Evolutionary conservation across 2,329 filamentous ascomycete species (phyloP).

Genomic region (Trichoderma koningiopsis): DNA sequence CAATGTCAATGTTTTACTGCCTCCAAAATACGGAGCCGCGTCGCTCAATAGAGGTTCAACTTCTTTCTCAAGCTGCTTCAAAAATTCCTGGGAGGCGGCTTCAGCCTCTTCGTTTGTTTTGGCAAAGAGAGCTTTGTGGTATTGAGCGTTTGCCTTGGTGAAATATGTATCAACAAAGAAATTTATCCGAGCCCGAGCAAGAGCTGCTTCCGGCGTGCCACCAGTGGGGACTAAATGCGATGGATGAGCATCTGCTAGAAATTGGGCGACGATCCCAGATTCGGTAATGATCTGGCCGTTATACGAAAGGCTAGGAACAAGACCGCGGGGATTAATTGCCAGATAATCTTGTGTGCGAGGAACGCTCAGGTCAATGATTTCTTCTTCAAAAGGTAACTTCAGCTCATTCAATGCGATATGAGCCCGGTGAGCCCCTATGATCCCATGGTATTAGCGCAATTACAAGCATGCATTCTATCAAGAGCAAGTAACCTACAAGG

Average conservation of each 20-base stretch:
- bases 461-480: neutral
- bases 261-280: constrained; percentile 72
- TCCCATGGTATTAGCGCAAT: neutral
- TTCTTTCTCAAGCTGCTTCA: constrained; percentile 65
- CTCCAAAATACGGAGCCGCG: constrained; percentile 64
- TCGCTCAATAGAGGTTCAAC: constrained; percentile 68
- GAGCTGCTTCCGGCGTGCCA: constrained; percentile 54
- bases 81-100: constrained; percentile 51
- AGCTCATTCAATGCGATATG: constrained; percentile 72
- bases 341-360: constrained; percentile 76
- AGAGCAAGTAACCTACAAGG: constrained; percentile 51
- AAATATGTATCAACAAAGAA: constrained; percentile 75
- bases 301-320: constrained; percentile 72
- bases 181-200: constrained; percentile 64
- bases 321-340: constrained; percentile 74
- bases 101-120: constrained; percentile 54
- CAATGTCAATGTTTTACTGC: constrained; percentile 65
- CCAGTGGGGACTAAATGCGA: constrained; percentile 65
- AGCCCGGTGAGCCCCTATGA: constrained; percentile 68
- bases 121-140: constrained; percentile 51
- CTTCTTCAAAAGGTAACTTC: constrained; percentile 66
- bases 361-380: constrained; percentile 69
- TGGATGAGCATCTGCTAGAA: constrained; percentile 69
- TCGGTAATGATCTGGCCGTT: constrained; percentile 70
- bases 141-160: constrained; percentile 57